Base-by-base conservation (phyloP, 2,329 filamentous ascomycete genomes). In the Ceratocystis colombiana region DNA sequence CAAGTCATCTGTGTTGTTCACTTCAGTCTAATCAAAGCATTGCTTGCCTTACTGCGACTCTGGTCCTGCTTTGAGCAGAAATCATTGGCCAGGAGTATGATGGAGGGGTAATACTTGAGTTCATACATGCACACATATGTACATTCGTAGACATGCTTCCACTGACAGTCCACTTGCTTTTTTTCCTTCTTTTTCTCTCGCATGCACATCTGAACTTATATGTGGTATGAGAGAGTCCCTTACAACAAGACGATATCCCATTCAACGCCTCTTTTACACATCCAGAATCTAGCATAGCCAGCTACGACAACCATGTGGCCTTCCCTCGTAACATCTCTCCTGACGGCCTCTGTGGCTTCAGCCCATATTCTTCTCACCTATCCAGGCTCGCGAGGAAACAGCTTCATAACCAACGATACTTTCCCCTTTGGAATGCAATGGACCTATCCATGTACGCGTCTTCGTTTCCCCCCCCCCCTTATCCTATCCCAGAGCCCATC, bases 371-470 rank as follows among this genome's bases (percentile, higher is more conserved):
- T 87, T 70, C 83, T 87, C 73, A 82, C 82, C 67, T 88, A 88
- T 71, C 85, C 85, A 1, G 82, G 81, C 66, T 86, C 84, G 79
- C 75, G 85, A 79, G 85, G 85, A 67, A 80, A 88, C 75, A 88
- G 85, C 71, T 79, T 88, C 44, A 77, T 81, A 69, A 82, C 82
- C 15, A 87, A 83, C 70, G 84, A 84, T 65, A 82, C 79, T 8
- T 86, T 80, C 70, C 85, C 85, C 1, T 87, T 82, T 71, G 86
- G 86, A 71, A 85, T 86, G 82, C 82, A 88, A 74, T 88, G 85
- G 85, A 82, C 83, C 72, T 88, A 88, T 76, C 86, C 86, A 72
- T 88, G 85, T 88, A 77, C 72, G 83, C 75, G 45, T 55, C 53
- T 62, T 41, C 55, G 45, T 64, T 12, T n/a, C 28, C 20, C 15